Evolutionary conservation across 129 eudicot species (phyloP).

Genomic region (Tagetes erecta): DNA sequence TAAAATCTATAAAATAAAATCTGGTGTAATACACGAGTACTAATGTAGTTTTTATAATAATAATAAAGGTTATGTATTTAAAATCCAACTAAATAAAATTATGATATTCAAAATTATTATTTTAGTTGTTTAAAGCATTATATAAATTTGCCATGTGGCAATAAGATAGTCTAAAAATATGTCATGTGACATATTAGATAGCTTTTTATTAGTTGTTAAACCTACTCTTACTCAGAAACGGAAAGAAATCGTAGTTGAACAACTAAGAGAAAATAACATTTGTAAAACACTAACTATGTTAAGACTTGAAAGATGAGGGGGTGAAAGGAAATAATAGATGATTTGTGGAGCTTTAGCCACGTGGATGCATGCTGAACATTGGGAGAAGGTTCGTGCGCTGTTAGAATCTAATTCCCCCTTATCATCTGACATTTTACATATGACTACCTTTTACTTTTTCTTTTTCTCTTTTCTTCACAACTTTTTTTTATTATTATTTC

Average conservation of each 20-base stretch:
- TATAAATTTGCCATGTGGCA: no score
- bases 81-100: no score
- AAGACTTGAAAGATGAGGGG: background rate
- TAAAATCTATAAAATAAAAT: no score
- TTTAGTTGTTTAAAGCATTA: no score
- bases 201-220: background rate
- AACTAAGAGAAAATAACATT: background rate
- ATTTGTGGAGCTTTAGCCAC: conserved; percentile 27
- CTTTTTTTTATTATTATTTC: conserved; percentile 2
- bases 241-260: background rate
- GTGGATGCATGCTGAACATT: conserved; percentile 28
- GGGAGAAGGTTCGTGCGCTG: conserved; percentile 43
- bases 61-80: no score
- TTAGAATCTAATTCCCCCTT: conserved; percentile 39
- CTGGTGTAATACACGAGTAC: no score
- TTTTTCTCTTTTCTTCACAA: conserved; percentile 37
- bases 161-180: no score
- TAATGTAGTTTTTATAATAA: no score
- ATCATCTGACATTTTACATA: conserved; percentile 37
- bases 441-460: conserved; percentile 35
- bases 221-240: background rate
- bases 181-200: no score
- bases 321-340: background rate
- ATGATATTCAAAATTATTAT: no score
- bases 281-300: background rate